A percentile compares a stretch with the other conserved stretches of the same genome.
phyloP scores from a whole-genome alignment of 2,329 filamentous ascomycete species.

The Bipolaris zeicola region DNA sequence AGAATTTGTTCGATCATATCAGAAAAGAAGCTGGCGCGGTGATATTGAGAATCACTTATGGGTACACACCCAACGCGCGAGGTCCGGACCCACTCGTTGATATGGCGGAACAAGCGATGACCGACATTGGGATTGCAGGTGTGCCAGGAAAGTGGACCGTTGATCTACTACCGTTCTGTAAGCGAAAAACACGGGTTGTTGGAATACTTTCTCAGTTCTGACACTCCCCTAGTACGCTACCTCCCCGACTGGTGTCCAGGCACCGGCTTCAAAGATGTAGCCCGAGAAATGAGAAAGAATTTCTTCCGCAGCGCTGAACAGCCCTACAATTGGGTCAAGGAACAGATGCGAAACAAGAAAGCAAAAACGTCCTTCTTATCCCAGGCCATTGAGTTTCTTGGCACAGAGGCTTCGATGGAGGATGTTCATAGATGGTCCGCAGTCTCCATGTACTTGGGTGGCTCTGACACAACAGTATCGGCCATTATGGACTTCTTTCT shows the following conservation, averaged over 20 bases:
- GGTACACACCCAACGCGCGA: slow-evolving; percentile 53
- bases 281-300: slow-evolving; percentile 44
- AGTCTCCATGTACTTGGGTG: slow-evolving; percentile 51
- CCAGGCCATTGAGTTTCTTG: slow-evolving; percentile 45
- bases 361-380: slow-evolving; percentile 51
- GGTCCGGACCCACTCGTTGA: slow-evolving; percentile 53
- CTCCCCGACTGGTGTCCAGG: slow-evolving; percentile 57
- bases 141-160: slow-evolving; percentile 55
- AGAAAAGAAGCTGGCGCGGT: slow-evolving; percentile 36
- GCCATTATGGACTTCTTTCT: slow-evolving; percentile 55
- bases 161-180: slow-evolving; percentile 54
- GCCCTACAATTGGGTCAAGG: slow-evolving; percentile 54
- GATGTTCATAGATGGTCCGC: slow-evolving; percentile 52
- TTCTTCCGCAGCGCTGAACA: slow-evolving; percentile 42
- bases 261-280: slow-evolving; percentile 52
- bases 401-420: slow-evolving; percentile 41
- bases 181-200: slow-evolving; percentile 10
- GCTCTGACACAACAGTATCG: slow-evolving; percentile 55
- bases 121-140: slow-evolving; percentile 48
- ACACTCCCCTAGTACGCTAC: slow-evolving; percentile 37
- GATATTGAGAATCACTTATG: slow-evolving; percentile 41
- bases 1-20: slow-evolving; percentile 35
- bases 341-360: slow-evolving; percentile 45
- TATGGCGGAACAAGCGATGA: slow-evolving; percentile 50
- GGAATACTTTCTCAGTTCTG: background rate